A percentile compares a stretch with the other conserved stretches of the same genome.
Conservation (phyloP, 495 filamentous ascomycete species). For the Neurospora sp. region DNA sequence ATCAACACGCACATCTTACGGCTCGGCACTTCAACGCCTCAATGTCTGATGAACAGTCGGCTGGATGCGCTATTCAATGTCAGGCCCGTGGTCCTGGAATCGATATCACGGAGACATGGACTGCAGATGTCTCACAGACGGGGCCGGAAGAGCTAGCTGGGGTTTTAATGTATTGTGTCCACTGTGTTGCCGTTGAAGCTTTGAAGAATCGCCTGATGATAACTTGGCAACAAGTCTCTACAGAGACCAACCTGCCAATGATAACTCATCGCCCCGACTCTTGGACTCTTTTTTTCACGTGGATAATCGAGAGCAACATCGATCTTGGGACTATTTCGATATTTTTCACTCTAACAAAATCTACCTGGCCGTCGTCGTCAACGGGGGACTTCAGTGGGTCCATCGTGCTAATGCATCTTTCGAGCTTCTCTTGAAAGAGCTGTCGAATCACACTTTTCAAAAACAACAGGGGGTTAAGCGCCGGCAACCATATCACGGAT, state of each 20-base stretch:
- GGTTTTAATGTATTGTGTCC: not conserved
- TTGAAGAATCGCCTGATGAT: not conserved
- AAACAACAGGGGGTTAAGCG: conserved; percentile 24
- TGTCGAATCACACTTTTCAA: conserved; percentile 20
- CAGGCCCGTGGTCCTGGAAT: not conserved
- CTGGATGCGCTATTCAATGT: too few species aligned
- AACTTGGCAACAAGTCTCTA: not conserved
- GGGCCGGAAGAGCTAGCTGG: not conserved
- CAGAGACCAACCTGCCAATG: not conserved
- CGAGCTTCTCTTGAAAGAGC: not conserved
- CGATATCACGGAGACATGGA: not conserved
- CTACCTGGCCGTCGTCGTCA: not conserved
- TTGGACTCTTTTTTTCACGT: not conserved
- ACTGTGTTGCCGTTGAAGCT: not conserved
- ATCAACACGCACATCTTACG: not conserved
- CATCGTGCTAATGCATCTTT: conserved; percentile 9
- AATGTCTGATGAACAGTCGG: not conserved
- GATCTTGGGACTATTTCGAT: not conserved
- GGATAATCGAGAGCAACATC: not conserved
- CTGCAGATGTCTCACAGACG: not conserved
- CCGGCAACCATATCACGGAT: conserved; percentile 21
- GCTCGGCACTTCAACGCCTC: not conserved
- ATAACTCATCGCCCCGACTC: not conserved
- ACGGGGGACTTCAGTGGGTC: not conserved
- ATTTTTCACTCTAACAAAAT: not conserved